Base-by-base conservation (phyloP, 371 early-diverging fungal species). In the Mucor saturninus region DNA sequence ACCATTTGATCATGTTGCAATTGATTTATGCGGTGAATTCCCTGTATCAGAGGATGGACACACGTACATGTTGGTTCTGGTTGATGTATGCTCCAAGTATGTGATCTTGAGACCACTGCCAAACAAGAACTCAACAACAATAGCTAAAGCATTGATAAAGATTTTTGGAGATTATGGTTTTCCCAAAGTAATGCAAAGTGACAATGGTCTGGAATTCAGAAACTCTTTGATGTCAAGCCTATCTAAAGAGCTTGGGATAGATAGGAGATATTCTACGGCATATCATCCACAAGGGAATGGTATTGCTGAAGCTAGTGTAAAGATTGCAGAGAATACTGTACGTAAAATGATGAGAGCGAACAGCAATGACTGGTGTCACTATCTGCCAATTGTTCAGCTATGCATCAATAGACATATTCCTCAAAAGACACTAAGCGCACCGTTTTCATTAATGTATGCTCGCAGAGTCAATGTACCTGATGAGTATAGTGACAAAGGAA, bases 171-270 rank as follows among this genome's bases (percentile, higher is more conserved):
- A 26, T n/a, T 60, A 11, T 14, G 61, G 53, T 2, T 5, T 26
- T 8, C 14, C 30, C 2, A 15, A 15, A 13, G 28, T 9, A 5
- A 37, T 69, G 5, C 67, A 66, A 65, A 40, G 42, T n/a, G 74
- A 77, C 55, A 74, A 77, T 59, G 77, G 74, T 9, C 58, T 40
- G 2, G 74, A 77, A 57, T 67, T 69, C 38, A 35, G 52, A 0
- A 72, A 69, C 49, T 4, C 9, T 13, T 10, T 68, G 14, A 55
- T 62, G 42, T 32, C 46, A 39, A 28, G 3, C 2, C 6, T 73
- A 11, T 26, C 48, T 5, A n/a, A 62, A 11, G 10, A 14, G 1
- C 21, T 53, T 2, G 59, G 63, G 0, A 68, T 77, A 15, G 65
- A 77, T 2, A 54, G 60, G n/a, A 28, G 68, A 14, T 50, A 54